Conservation (phyloP, 495 filamentous ascomycete genomes). For the Parachaetomium inaequale region DNA sequence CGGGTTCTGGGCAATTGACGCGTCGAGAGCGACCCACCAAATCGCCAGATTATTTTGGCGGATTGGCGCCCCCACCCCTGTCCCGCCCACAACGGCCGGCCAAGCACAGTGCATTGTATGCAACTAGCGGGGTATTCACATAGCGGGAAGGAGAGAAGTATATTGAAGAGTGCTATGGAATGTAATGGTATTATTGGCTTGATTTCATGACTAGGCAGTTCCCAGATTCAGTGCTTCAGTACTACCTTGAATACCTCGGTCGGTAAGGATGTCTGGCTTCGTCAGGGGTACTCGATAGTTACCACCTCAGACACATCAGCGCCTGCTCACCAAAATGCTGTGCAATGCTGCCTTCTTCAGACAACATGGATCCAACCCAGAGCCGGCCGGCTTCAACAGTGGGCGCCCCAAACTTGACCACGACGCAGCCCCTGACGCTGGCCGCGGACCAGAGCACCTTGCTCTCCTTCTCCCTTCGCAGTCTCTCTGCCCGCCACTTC, state of each 20-base stretch:
- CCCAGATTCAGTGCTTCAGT: neutral
- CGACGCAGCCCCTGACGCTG: slow-evolving; percentile 72
- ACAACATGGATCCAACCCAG: slow-evolving; percentile 52
- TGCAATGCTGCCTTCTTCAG: slow-evolving; percentile 47
- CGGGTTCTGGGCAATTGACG: slow-evolving; percentile 35
- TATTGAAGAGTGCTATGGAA: neutral
- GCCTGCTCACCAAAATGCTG: slow-evolving; percentile 50
- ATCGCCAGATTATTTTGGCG: slow-evolving; percentile 36
- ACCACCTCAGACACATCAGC: slow-evolving; percentile 47
- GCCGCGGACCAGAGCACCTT: slow-evolving; percentile 83
- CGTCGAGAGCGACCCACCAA: slow-evolving; percentile 22
- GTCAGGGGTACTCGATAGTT: neutral
- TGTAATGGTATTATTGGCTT: neutral
- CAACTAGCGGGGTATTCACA: slow-evolving; percentile 13
- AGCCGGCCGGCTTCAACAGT: slow-evolving; percentile 48
- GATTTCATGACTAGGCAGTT: neutral
- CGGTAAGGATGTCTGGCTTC: neutral
- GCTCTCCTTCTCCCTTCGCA: slow-evolving; percentile 52
- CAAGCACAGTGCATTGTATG: slow-evolving; percentile 13
- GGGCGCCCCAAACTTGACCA: slow-evolving; percentile 75
- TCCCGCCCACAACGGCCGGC: neutral
- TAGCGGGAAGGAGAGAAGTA: neutral
- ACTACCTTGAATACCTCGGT: neutral
- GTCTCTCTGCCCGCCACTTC: slow-evolving; percentile 42
- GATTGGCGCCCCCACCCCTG: slow-evolving; percentile 22